Evolutionary conservation across 306 rosid species (phyloP).

Genomic region (Psophocarpus tetragonolobus): DNA sequence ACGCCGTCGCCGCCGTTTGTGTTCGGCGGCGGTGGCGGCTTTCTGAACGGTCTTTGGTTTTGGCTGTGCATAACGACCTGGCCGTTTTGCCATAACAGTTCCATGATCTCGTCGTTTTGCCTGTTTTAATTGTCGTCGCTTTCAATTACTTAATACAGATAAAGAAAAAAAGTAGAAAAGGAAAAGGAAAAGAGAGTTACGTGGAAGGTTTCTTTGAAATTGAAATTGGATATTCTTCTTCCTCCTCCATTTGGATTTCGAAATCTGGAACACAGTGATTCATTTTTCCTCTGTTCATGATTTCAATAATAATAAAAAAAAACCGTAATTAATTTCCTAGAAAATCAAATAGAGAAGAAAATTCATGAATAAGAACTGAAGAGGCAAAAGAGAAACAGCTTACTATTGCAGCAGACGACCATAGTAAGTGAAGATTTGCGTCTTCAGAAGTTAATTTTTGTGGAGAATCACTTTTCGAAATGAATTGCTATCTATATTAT

Average conservation of each 20-base stretch:
- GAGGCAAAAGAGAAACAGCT: background rate
- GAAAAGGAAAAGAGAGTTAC: conserved; percentile 34
- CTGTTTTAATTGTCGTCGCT: conserved; percentile 32
- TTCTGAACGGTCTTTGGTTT: conserved; percentile 49
- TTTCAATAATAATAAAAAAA: background rate
- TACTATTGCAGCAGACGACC: background rate
- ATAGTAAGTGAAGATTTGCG: background rate
- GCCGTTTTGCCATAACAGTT: conserved; percentile 82
- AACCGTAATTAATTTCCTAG: background rate
- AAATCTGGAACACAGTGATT: conserved; percentile 76
- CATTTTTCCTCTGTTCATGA: conserved; percentile 37
- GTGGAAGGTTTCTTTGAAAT: conserved; percentile 47
- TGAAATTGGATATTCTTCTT: conserved; percentile 47
- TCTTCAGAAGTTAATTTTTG: background rate
- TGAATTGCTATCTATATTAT: background rate
- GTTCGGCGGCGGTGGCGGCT: background rate
- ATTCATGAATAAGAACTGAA: background rate
- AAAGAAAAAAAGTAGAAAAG: background rate
- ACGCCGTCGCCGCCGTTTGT: background rate
- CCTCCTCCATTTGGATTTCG: conserved; percentile 45
- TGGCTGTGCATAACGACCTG: conserved; percentile 62
- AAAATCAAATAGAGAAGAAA: background rate
- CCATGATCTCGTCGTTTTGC: conserved; percentile 66
- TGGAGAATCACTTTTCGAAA: background rate
- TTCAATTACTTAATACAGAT: background rate